Conservation (phyloP, 1,284 basidiomycete species). For the Pyrrhoderma noxium region DNA sequence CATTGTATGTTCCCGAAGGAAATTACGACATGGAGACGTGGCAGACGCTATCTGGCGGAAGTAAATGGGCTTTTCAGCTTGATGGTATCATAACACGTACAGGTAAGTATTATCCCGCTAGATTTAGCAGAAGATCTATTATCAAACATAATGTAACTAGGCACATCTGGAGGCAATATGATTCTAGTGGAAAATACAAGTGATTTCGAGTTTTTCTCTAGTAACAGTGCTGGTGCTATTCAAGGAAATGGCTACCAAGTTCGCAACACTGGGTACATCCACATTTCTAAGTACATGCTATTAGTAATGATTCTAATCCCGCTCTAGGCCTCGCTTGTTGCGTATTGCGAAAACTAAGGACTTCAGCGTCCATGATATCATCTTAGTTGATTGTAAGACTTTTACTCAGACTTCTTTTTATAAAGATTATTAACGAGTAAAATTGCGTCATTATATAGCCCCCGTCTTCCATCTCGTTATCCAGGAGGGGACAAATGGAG, state of each 20-base stretch:
- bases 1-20: slow-evolving; percentile 21
- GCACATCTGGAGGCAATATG: slow-evolving; percentile 29
- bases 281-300: not conserved
- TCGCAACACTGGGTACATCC: slow-evolving; percentile 27
- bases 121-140: not conserved
- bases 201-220: slow-evolving; percentile 33
- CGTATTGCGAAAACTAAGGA: slow-evolving; percentile 29
- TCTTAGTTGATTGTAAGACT: slow-evolving; percentile 29
- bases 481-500: slow-evolving; percentile 28
- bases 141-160: slow-evolving; percentile 14
- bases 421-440: not conserved
- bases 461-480: slow-evolving; percentile 33
- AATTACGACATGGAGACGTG: slow-evolving; percentile 24
- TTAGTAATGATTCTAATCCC: not conserved
- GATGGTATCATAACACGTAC: slow-evolving; percentile 24
- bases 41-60: slow-evolving; percentile 21
- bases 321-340: slow-evolving; percentile 29
- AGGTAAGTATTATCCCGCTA: not conserved
- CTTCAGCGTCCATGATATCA: slow-evolving; percentile 32
- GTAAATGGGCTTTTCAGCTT: slow-evolving; percentile 25
- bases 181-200: slow-evolving; percentile 28
- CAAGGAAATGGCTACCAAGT: slow-evolving; percentile 29
- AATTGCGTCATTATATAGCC: slow-evolving; percentile 24
- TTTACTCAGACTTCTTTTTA: not conserved
- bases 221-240: slow-evolving; percentile 31